phyloP scores from a whole-genome alignment of 176 grass and related monocot species.

The Musa troglodytarum region DNA sequence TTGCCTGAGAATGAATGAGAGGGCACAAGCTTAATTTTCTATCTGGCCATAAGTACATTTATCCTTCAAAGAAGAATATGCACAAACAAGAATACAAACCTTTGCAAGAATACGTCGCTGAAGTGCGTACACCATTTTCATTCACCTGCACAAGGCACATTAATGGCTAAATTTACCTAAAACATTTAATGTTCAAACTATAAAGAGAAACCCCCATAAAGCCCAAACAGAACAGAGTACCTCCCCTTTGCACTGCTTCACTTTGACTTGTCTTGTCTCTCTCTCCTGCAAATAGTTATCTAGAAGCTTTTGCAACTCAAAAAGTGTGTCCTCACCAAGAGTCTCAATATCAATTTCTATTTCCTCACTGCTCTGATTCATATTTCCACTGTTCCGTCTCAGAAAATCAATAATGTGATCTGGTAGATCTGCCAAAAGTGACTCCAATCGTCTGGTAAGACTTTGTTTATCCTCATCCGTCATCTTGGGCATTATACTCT shows the following conservation, averaged over 20 bases:
- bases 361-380: constrained; percentile 42
- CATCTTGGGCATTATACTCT: constrained; percentile 48
- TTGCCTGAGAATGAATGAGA: constrained; percentile 10
- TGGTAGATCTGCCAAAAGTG: constrained; percentile 53
- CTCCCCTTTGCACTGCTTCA: no score
- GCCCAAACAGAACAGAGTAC: no score
- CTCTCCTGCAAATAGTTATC: constrained; percentile 61
- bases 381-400: constrained; percentile 34
- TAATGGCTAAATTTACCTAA: no score
- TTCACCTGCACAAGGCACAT: constrained; percentile 3
- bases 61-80: neutral
- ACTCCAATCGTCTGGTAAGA: constrained; percentile 43
- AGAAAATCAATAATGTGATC: constrained; percentile 58
- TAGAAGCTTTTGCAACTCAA: constrained; percentile 66
- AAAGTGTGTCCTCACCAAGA: constrained; percentile 49
- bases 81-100: constrained; percentile 31
- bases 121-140: constrained; percentile 72
- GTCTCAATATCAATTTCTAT: constrained; percentile 90
- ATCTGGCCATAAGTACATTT: constrained; percentile 10
- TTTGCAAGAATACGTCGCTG: constrained; percentile 57
- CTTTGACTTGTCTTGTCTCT: constrained; percentile 25
- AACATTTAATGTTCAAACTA: no score
- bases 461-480: constrained; percentile 49
- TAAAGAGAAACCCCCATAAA: no score
- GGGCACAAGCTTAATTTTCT: constrained; percentile 1